These are phyloP conservation scores for Schizochytrium sp. DNA, from an alignment of 108 stramenopile species.

Conservation along the genomic window DNA sequence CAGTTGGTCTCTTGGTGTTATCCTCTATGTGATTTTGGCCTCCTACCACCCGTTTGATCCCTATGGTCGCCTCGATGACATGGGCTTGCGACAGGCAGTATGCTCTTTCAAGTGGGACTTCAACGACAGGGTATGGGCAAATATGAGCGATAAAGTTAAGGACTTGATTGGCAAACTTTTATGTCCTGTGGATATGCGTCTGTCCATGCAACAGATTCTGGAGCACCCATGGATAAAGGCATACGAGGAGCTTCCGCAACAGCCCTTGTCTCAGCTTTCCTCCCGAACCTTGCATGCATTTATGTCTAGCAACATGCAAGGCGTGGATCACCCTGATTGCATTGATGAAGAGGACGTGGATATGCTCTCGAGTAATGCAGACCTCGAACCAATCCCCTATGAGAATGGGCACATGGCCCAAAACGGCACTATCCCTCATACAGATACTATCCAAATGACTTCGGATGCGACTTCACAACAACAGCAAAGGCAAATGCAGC, in stretches of 20 bases:
- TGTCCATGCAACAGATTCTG: slow-evolving; percentile 48
- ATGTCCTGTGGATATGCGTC: slow-evolving; percentile 62
- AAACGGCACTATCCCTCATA: too few relatives aligned
- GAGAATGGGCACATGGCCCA: neutral
- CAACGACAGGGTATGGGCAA: slow-evolving; percentile 70
- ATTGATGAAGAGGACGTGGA: slow-evolving; percentile 9
- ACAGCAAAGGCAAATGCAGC: too few relatives aligned
- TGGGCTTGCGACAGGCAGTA: slow-evolving; percentile 64
- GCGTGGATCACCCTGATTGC: neutral
- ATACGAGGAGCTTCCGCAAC: slow-evolving; percentile 30
- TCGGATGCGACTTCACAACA: too few relatives aligned
- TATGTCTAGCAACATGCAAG: slow-evolving; percentile 27
- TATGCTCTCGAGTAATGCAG: neutral
- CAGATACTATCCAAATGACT: too few relatives aligned
- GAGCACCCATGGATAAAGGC: slow-evolving; percentile 66
- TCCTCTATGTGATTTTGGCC: slow-evolving; percentile 93
- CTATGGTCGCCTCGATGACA: slow-evolving; percentile 80
- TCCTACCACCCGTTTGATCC: slow-evolving; percentile 96
- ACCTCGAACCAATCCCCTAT: slow-evolving; percentile 21
- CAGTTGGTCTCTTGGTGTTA: slow-evolving; percentile 94
- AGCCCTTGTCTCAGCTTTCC: neutral
- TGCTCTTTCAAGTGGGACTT: slow-evolving; percentile 55
- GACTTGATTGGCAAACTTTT: slow-evolving; percentile 62
- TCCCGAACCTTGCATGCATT: slow-evolving; percentile 12
- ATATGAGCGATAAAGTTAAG: slow-evolving; percentile 63